Percentiles rank a stretch among this genome's conserved stretches.
Evolutionary conservation across 768 basidiomycete species (phyloP).

Genomic region (Boletus vermiculosoides): DNA sequence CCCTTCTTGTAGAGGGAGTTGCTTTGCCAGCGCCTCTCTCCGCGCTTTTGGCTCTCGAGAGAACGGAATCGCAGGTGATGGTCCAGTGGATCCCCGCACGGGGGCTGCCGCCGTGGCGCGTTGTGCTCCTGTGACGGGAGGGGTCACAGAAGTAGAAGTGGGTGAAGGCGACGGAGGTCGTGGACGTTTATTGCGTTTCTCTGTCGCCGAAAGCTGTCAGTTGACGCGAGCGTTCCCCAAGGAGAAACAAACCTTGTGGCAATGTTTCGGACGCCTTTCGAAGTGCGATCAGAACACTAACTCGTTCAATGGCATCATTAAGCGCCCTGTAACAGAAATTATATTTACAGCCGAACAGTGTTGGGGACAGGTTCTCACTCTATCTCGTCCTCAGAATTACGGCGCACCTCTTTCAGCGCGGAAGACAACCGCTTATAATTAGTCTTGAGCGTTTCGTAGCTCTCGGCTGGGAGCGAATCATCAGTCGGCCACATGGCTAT

Average conservation of each 20-base stretch:
- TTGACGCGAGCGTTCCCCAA: not conserved
- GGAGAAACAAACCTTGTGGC: conserved; percentile 48
- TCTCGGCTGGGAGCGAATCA: conserved; percentile 65
- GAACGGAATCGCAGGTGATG: conserved; percentile 47
- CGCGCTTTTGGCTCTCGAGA: conserved; percentile 68
- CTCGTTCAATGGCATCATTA: conserved; percentile 66
- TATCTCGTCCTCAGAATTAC: conserved; percentile 57
- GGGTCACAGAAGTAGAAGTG: conserved; percentile 44
- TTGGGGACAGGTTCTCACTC: conserved; percentile 44
- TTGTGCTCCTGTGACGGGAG: conserved; percentile 21
- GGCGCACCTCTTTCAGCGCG: conserved; percentile 62
- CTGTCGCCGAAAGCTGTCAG: conserved; percentile 30
- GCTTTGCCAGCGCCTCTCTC: conserved; percentile 57
- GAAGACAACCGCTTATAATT: conserved; percentile 60
- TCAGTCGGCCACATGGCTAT: conserved; percentile 72
- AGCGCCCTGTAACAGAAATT: conserved; percentile 51
- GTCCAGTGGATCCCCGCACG: conserved; percentile 58
- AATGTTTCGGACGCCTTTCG: conserved; percentile 64
- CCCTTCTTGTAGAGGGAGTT: conserved; percentile 67
- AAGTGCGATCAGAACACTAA: conserved; percentile 68
- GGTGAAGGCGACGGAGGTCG: conserved; percentile 66
- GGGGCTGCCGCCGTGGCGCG: conserved; percentile 15
- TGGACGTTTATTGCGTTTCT: conserved; percentile 78
- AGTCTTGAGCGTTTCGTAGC: conserved; percentile 59
- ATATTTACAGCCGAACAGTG: conserved; percentile 8